Conservation (phyloP, 2,329 filamentous ascomycete genomes). For the Chaetomium olivaceum region DNA sequence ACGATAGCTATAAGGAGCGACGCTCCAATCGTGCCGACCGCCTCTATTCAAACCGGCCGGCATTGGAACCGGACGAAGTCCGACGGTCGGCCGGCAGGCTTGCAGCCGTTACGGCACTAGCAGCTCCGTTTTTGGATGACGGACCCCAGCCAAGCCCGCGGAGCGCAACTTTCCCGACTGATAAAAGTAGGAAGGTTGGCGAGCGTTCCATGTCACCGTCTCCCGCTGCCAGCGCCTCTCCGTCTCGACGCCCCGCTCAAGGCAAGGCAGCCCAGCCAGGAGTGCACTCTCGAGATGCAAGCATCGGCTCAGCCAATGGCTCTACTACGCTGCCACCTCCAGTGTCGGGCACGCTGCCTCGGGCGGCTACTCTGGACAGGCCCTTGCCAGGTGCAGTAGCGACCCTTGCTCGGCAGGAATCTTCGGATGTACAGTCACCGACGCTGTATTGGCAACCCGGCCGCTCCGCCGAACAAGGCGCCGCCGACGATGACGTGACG, state of each 20-base stretch:
- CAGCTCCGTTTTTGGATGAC: constrained; percentile 25
- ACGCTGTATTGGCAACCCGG: constrained; percentile 48
- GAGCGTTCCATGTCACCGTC: constrained; percentile 35
- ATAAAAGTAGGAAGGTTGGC: constrained; percentile 25
- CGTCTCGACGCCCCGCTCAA: constrained; percentile 31
- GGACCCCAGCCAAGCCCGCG: constrained; percentile 28
- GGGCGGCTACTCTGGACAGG: constrained; percentile 30
- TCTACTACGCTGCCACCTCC: constrained; percentile 27
- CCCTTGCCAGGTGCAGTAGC: constrained; percentile 30
- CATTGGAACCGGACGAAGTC: constrained; percentile 26
- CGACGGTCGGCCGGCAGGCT: constrained; percentile 39
- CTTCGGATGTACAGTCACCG: constrained; percentile 32
- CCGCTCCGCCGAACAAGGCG: constrained; percentile 44
- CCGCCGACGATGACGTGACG: constrained; percentile 47
- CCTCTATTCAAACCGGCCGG: constrained; percentile 16
- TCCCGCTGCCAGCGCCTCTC: constrained; percentile 36
- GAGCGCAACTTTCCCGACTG: constrained; percentile 30
- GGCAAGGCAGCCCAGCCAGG: constrained; percentile 21
- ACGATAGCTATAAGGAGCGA: constrained; percentile 40
- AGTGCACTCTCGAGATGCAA: constrained; percentile 35
- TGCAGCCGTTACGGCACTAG: constrained; percentile 40
- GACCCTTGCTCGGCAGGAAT: constrained; percentile 30
- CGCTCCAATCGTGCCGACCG: constrained; percentile 33
- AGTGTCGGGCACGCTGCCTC: constrained; percentile 28
- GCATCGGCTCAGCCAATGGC: constrained; percentile 33